A percentile compares a stretch with the other conserved stretches of the same genome.
phyloP scores from a whole-genome alignment of 1,284 basidiomycete species.

The Naganishia albida region DNA sequence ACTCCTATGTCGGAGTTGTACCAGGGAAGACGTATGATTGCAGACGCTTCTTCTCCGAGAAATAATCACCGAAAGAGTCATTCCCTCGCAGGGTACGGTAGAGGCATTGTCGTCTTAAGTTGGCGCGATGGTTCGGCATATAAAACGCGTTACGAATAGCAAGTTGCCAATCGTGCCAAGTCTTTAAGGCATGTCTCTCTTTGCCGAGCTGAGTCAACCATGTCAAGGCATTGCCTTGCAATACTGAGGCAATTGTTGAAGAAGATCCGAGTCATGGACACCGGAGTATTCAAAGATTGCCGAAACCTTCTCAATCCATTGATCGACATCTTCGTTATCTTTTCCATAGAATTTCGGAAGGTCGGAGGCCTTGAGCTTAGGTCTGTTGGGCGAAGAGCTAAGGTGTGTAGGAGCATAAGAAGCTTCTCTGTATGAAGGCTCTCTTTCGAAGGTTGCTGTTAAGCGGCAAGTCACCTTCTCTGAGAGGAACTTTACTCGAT shows the following conservation, averaged over 20 bases:
- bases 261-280: slow-evolving; percentile 7
- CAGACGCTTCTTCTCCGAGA: slow-evolving; percentile 21
- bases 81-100: slow-evolving; percentile 15
- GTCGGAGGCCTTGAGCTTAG: slow-evolving; percentile 29
- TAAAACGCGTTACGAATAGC: slow-evolving; percentile 31
- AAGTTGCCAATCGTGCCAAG: slow-evolving; percentile 29
- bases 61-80: slow-evolving; percentile 29
- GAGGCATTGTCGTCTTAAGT: slow-evolving; percentile 22
- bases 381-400: neutral
- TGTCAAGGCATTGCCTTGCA: slow-evolving; percentile 21
- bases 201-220: slow-evolving; percentile 29
- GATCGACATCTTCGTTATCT: slow-evolving; percentile 28
- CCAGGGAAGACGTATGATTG: slow-evolving; percentile 28
- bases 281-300: slow-evolving; percentile 30
- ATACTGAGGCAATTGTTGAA: slow-evolving; percentile 19
- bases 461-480: too few relatives aligned
- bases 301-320: slow-evolving; percentile 29
- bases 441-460: neutral
- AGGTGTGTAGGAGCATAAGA: neutral
- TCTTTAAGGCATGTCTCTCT: neutral
- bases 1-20: neutral
- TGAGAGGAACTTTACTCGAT: too few relatives aligned
- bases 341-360: slow-evolving; percentile 17
- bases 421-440: neutral
- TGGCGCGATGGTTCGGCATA: slow-evolving; percentile 26